Evolutionary conservation across 768 basidiomycete species (phyloP), one percentile per base, ranked within the genome.

Genomic region (Hirschioporus abietinus): DNA sequence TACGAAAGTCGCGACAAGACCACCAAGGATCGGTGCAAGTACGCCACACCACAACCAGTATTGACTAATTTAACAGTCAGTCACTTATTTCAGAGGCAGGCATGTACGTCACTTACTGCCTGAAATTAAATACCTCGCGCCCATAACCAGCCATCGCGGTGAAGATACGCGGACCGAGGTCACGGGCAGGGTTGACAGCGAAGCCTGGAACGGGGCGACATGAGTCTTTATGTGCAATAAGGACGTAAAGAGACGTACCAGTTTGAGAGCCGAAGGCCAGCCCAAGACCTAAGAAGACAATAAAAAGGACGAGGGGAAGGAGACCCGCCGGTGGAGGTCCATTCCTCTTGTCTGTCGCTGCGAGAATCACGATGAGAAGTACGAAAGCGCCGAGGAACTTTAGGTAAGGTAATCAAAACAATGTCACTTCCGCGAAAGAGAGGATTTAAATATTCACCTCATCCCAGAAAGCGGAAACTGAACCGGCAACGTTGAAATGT

Each of bases 111-210:
- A 72, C 79, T 34, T 66, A 82, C 82, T 79, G 77, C 66, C 82
- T 72, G 73, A 74, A 82, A 0, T 77, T 79, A 76, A 78, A 84
- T 20, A 82, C 85, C 57, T 80, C 78, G 71, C 74, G 75, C 24
- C 89, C 89, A 70, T 89, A 91, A n/a, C 89, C 90, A 7, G 82
- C 88, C 86, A 90, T 89, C 6, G 88, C 82, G 0, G 88, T 89
- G 72, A 90, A 74, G 35, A 91, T 70, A 9, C 89, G 81, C 1
- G 89, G 89, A 6, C 90, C 89, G 30, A 91, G 76, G 76, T 91
- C 89, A 71, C 90, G 86, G 35, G 89, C 88, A 57, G 89, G 89
- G 70, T 90, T 90, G 64, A 90, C 76, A 5, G 88, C 85, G 68
- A 80, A 87, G 60, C 83, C 86, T 83, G 23, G 30, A 8, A 34